Percentiles rank a stretch among this genome's conserved stretches.
Evolutionary conservation across 2,329 filamentous ascomycete species (phyloP).

Genomic region (Ceratocystis papillata): DNA sequence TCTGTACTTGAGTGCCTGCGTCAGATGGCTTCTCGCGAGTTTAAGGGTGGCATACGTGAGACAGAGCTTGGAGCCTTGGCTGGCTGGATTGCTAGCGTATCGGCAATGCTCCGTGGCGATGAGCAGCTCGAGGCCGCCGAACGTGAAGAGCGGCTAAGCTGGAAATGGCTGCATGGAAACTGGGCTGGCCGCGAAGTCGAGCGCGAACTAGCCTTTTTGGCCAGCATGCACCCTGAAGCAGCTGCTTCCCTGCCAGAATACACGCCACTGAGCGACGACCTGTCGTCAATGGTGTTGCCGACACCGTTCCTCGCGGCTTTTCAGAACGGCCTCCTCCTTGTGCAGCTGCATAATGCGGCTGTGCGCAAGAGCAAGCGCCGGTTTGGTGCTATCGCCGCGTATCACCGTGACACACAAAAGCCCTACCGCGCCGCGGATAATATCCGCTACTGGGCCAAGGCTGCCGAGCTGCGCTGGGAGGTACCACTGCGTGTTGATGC

Average conservation of each 20-base stretch:
- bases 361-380: slow-evolving; percentile 74
- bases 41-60: slow-evolving; percentile 66
- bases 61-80: slow-evolving; percentile 68
- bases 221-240: slow-evolving; percentile 49
- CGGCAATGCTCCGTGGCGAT: slow-evolving; percentile 64
- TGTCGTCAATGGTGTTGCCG: slow-evolving; percentile 37
- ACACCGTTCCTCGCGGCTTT: slow-evolving; percentile 65
- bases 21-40: slow-evolving; percentile 78
- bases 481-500: slow-evolving; percentile 72
- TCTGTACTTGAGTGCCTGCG: slow-evolving; percentile 84
- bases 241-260: slow-evolving; percentile 49
- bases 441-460: slow-evolving; percentile 90
- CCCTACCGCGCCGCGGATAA: slow-evolving; percentile 93
- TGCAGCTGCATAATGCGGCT: slow-evolving; percentile 80
- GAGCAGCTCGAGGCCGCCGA: slow-evolving; percentile 67
- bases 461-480: slow-evolving; percentile 89
- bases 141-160: slow-evolving; percentile 55
- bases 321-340: slow-evolving; percentile 67
- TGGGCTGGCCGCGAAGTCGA: slow-evolving; percentile 67
- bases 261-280: slow-evolving; percentile 34
- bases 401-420: slow-evolving; percentile 86
- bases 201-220: slow-evolving; percentile 70
- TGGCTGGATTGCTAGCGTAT: slow-evolving; percentile 69
- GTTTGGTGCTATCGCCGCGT: slow-evolving; percentile 80
- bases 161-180: slow-evolving; percentile 64